phyloP scores from a whole-genome alignment of 148 eudicot species.

The Selenicereus undatus region DNA sequence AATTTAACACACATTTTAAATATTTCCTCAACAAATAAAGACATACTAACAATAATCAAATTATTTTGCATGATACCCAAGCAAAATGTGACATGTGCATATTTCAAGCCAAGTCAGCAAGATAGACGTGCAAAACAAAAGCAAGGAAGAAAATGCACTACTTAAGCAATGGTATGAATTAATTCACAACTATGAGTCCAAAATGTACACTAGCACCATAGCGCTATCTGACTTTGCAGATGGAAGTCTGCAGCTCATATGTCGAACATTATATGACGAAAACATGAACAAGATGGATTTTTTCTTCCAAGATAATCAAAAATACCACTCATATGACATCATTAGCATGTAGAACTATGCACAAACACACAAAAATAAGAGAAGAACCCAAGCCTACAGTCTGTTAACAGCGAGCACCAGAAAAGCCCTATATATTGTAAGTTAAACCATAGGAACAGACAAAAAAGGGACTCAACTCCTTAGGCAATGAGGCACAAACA shows the following conservation, averaged over 20 bases:
- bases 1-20: background rate
- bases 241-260: background rate
- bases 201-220: background rate
- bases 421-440: background rate
- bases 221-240: background rate
- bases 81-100: background rate
- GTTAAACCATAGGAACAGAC: background rate
- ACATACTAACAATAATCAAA: background rate
- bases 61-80: background rate
- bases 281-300: background rate
- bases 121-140: background rate
- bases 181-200: background rate
- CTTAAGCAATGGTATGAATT: background rate
- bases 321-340: background rate
- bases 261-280: background rate
- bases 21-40: background rate
- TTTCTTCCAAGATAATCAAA: background rate
- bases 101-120: background rate
- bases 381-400: background rate
- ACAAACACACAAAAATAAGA: background rate
- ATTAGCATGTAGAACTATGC: background rate
- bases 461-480: background rate
- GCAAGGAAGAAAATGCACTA: background rate
- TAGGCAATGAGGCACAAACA: background rate
- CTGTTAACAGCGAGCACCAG: background rate